Conservation (phyloP, 176 grass and related monocot genomes). For the Musa troglodytarum region DNA sequence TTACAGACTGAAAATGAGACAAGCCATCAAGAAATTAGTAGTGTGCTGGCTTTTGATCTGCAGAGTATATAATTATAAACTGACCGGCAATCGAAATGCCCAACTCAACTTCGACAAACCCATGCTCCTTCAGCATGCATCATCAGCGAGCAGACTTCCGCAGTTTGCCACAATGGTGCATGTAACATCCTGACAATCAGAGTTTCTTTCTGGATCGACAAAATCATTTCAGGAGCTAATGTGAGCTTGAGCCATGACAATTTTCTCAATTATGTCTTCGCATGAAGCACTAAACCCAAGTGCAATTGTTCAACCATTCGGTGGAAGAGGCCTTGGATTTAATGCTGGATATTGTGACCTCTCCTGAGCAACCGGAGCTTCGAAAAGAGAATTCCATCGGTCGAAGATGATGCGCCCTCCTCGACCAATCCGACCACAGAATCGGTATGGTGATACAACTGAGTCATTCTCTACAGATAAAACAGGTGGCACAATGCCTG, state of each 20-base stretch:
- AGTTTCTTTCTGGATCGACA: too few relatives aligned
- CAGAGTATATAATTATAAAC: neutral
- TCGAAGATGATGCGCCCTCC: constrained; percentile 96
- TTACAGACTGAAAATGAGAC: too few relatives aligned
- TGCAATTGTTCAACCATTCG: constrained; percentile 32
- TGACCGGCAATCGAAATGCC: neutral
- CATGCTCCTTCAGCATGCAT: neutral
- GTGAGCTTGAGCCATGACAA: neutral
- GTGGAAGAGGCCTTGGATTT: constrained; percentile 29
- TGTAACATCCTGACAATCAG: too few relatives aligned
- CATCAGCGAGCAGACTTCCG: neutral
- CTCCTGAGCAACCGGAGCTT: constrained; percentile 48
- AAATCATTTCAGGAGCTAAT: too few relatives aligned
- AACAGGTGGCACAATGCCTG: constrained; percentile 47
- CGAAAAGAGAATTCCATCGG: constrained; percentile 56
- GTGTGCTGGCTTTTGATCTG: too few relatives aligned
- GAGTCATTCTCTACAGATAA: constrained; percentile 51
- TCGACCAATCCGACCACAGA: constrained; percentile 74
- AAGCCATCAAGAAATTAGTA: too few relatives aligned
- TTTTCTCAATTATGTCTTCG: neutral
- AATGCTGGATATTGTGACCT: constrained; percentile 26
- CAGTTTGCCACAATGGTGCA: too few relatives aligned
- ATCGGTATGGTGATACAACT: constrained; percentile 33
- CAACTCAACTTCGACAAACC: neutral
- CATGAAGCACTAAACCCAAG: neutral